Base-by-base conservation (phyloP, 2,329 filamentous ascomycete species). In the Venturia aucupariae region DNA sequence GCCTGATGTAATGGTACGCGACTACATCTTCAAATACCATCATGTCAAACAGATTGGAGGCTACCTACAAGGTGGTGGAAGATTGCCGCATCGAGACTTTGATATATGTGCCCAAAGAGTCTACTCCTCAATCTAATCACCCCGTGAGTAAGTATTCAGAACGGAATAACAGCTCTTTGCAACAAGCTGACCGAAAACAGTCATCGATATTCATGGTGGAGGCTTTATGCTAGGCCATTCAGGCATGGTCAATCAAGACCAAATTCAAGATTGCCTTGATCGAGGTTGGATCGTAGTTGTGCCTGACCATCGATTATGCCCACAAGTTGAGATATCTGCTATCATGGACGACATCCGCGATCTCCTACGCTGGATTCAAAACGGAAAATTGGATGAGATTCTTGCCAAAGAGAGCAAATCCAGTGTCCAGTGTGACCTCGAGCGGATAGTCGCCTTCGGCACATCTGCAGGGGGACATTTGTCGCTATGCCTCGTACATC, bases 401-500 rank as follows among this genome's bases (percentile, higher is more conserved):
- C 62, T 76, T 4, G 63, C 48, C 4, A 41, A 57, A n/a, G 30
- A 27, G 44, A 46, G 55, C 44, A 27, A 19, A 7, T 22, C 41
- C 35, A 66, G 35, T 0, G 69, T 71, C 54, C 59, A 63, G 2
- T 54, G 71, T 11, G 72, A 77, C 44, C 60, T 67, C 1, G 68
- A 72, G 8, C 70, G 72, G 11, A 68, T 77, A 4, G 72, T 76
- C 55, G 71, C 72, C 0, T 74, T 75, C 64, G 76, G 75, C 8
- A 76, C 75, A 1, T 75, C 73, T 0, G 74, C 74, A 1, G 75
- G 75, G 0, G 75, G 75, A 0, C 72, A 71, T 0, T 63, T 77
- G 1, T 73, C 76, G 1, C 67, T 77, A 7, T 82, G 68, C 90
- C 86, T 67, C 38, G 66, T 64, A 22, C 10, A 57, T 48, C 46